Evolutionary conservation across 345 rosid genomes (phyloP), one percentile per base, ranked within the genome.

Genomic region (sweet orange (Citrus sinensis)): DNA sequence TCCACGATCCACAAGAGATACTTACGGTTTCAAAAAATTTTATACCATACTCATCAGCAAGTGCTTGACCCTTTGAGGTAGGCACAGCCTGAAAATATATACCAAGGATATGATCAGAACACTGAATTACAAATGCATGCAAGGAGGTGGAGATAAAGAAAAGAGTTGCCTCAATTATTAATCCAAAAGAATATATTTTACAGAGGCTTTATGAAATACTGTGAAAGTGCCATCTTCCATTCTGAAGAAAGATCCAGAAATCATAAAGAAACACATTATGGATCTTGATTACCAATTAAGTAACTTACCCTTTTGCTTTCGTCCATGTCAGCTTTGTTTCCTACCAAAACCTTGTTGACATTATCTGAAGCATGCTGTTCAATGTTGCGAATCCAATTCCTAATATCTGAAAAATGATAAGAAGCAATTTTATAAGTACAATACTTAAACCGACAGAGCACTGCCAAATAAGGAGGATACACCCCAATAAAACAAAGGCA

Each of bases 291-390:
- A 35, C 49, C 1, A 37, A 22, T 5, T 16, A 64, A 24, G 27
- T 7, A 66, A 35, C 64, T 51, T 87, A 97, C 99, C 93, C 99
- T 90, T 88, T 96, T 96, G 93, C 98, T 94, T 79, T 94, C 99
- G 63, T 96, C 99, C 98, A 96, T 96, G 82, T 96, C 99, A 58
- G 99, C 99, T 79, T 96, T 96, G 97, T 96, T 96, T 29, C 99
- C 99, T 40, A 96, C 95, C 88, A 96, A 81, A 77, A 94, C 92
- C 90, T 96, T 96, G 89, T 90, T 94, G 66, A 96, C 99, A 84
- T 96, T 96, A 81, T 96, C 98, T 19, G 99, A 96, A 74, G 99
- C 99, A 76, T 96, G 99, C 71, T 96, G 98, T 83, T 96, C 98
- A 73, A 96, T 96, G 82, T 96, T 96, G 85, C 98, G 98, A 83